These are phyloP conservation scores for Fomitopsis pinicola DNA, from an alignment of 1,284 basidiomycete genomes.

Conservation along the genomic window DNA sequence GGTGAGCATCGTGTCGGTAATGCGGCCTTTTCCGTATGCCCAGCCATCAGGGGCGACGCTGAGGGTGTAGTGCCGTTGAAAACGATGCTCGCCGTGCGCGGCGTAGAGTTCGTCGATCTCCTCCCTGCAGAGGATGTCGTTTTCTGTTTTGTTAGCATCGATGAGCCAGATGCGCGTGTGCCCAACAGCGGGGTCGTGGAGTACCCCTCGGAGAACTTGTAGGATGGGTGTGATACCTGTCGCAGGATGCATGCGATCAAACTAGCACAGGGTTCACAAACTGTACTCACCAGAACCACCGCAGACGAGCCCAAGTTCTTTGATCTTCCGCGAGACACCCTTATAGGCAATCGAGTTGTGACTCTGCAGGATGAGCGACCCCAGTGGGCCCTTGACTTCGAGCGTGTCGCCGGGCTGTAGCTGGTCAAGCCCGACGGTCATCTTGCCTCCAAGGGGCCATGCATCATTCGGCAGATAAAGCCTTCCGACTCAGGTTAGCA, in stretches of 20 bases:
- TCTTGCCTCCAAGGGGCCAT: conserved; percentile 49
- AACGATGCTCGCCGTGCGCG: conserved; percentile 30
- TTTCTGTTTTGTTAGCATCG: conserved; percentile 46
- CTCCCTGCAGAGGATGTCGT: conserved; percentile 49
- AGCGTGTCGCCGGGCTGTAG: conserved; percentile 46
- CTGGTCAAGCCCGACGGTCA: conserved; percentile 50
- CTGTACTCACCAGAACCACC: conserved; percentile 45
- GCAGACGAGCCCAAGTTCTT: conserved; percentile 54
- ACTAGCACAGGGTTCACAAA: not conserved
- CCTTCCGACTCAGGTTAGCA: conserved; percentile 13
- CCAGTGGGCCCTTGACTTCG: conserved; percentile 66
- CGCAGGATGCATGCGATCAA: not conserved
- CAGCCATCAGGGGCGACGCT: conserved; percentile 32
- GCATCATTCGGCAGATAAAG: conserved; percentile 41
- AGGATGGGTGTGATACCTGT: conserved; percentile 59
- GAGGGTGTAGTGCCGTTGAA: conserved; percentile 47
- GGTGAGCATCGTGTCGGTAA: conserved; percentile 36
- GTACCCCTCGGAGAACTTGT: conserved; percentile 47
- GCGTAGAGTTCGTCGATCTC: conserved; percentile 44
- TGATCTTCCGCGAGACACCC: conserved; percentile 32
- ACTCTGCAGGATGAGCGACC: conserved; percentile 54
- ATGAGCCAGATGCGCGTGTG: conserved; percentile 48
- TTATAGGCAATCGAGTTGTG: conserved; percentile 36
- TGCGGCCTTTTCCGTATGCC: conserved; percentile 40
- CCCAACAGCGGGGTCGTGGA: conserved; percentile 36